Evolutionary conservation across 345 rosid species (phyloP).

Genomic region (Chamaenerion angustifolium): DNA sequence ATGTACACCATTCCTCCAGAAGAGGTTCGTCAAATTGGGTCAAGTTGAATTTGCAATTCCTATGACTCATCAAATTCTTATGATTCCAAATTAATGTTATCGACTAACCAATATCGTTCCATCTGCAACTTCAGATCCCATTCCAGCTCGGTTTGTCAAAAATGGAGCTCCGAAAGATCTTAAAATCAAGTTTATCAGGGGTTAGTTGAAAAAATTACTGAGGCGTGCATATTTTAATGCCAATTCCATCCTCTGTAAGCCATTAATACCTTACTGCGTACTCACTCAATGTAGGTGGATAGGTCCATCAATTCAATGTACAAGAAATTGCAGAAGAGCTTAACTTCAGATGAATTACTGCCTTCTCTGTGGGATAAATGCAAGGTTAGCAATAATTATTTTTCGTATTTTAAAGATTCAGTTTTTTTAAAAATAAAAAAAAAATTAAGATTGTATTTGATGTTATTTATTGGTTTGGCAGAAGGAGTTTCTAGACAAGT

Average conservation of each 20-base stretch:
- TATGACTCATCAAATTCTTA: neutral
- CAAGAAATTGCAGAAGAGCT: constrained; percentile 89
- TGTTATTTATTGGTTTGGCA: constrained; percentile 18
- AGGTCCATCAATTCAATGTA: constrained; percentile 80
- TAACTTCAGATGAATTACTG: constrained; percentile 77
- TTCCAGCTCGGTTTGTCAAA: constrained; percentile 84
- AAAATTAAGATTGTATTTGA: neutral
- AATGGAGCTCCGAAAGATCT: constrained; percentile 73
- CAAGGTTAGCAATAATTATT: constrained; percentile 43
- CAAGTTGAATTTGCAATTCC: constrained; percentile 2
- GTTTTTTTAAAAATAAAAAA: no score
- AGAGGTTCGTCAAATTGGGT: no score
- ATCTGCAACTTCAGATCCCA: constrained; percentile 50
- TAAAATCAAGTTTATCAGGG: constrained; percentile 79
- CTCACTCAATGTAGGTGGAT: constrained; percentile 63
- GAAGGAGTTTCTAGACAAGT: constrained; percentile 94
- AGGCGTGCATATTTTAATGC: no score
- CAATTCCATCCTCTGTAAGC: no score
- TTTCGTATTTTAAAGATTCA: no score
- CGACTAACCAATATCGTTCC: neutral
- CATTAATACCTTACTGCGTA: no score
- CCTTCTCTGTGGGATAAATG: constrained; percentile 98
- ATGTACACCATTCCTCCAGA: constrained; percentile 92
- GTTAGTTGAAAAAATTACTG: no score
- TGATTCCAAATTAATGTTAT: neutral